Base-by-base conservation (phyloP, 2,329 filamentous ascomycete species). In the Penicillium paneum region DNA sequence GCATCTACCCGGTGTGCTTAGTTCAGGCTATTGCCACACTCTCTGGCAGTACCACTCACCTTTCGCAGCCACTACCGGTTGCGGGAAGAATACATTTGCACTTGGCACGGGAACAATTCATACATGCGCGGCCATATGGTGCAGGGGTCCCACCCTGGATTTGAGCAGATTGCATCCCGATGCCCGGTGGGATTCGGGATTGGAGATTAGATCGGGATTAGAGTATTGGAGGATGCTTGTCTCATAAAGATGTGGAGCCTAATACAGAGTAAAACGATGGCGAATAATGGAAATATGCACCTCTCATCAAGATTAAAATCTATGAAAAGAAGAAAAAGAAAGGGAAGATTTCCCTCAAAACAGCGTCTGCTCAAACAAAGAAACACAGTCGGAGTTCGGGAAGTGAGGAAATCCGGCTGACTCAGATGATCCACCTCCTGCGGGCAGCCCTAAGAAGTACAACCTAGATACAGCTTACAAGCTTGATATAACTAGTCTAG, bases 1-100 rank as follows among this genome's bases (percentile, higher is more conserved):
- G 41, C 77, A 79, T 52, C 77, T 74, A 58, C n/a, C 19, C 8
- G 21, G 10, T 8, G 7, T 10, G 24, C 24, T 64, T 29, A 60
- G 55, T 36, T 19, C 41, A 2, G 46, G 26, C 5, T 34, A 19
- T 26, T 45, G 5, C 28, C 17, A 41, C 4, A 5, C 41, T 44
- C 28, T 15, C 17, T 44, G 47, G 49, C 10, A n/a, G 31, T 17
- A 8, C 36, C 19, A 56, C 56, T 52, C 39, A 69, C 67, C 67
- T 67, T 47, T 69, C 64, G 44, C 67, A 69, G 8, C 60, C 57
- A 40, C 40, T 51, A 15, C 66, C 69, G 12, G 53, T 61, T 3
- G 62, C 54, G 19, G 68, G 65, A 39, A 74, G 66, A 28, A 77
- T 71, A 17, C 55, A 57, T 36, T 52, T 57, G 47, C 55, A 55